A percentile compares a stretch with the other conserved stretches of the same genome.
phyloP scores from a whole-genome alignment of 768 basidiomycete genomes.

The Suillus americanus region DNA sequence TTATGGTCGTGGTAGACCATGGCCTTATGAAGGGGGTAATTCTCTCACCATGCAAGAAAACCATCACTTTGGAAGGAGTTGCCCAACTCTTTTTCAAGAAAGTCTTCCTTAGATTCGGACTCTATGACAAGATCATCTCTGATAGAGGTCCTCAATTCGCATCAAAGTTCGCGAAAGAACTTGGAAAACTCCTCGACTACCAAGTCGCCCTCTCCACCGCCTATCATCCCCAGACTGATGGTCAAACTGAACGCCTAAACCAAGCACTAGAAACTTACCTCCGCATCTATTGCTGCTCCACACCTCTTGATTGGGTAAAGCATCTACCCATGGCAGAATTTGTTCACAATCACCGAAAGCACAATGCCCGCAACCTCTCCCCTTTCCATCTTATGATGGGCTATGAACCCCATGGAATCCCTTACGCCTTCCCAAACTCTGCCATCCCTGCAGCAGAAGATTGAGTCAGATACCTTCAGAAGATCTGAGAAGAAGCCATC shows the following conservation, averaged over 20 bases:
- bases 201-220: constrained; percentile 33
- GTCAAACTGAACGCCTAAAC: constrained; percentile 23
- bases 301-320: constrained; percentile 3
- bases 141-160: constrained; percentile 21
- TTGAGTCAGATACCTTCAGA: too few relatives aligned
- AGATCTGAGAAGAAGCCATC: background rate
- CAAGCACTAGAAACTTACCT: background rate
- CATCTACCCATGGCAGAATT: constrained; percentile 22
- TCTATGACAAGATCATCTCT: constrained; percentile 3
- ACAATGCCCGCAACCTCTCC: background rate
- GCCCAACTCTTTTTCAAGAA: constrained; percentile 13
- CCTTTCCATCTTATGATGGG: constrained; percentile 6
- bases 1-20: constrained; percentile 22
- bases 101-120: background rate
- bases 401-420: background rate
- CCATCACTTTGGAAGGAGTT: constrained; percentile 11
- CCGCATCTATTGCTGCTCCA: background rate
- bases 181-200: constrained; percentile 19
- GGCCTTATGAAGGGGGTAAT: constrained; percentile 29
- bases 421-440: too few relatives aligned
- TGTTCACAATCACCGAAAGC: background rate
- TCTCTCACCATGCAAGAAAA: constrained; percentile 22
- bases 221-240: constrained; percentile 33
- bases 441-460: too few relatives aligned
- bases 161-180: constrained; percentile 17